phyloP scores from a whole-genome alignment of 2,329 filamentous ascomycete genomes.

The Aspergillus novofumigatus region DNA sequence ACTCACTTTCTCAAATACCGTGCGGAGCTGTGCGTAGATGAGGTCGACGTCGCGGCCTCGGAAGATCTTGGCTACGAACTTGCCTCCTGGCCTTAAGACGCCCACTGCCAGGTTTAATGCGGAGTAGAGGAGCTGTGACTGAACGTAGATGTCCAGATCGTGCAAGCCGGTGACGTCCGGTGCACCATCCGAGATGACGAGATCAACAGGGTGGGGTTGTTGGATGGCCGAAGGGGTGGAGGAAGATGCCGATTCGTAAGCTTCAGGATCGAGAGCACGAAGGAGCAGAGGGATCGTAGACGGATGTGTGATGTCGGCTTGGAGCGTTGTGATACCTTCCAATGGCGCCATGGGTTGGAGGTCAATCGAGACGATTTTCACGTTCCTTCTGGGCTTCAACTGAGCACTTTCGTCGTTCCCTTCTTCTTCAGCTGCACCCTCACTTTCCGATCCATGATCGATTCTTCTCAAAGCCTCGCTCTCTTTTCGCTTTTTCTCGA shows the following conservation, averaged over 20 bases:
- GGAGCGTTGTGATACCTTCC: slow-evolving; percentile 84
- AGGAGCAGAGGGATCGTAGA: slow-evolving; percentile 88
- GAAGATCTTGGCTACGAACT: slow-evolving; percentile 98
- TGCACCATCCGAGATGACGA: slow-evolving; percentile 91
- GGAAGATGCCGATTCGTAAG: slow-evolving; percentile 44
- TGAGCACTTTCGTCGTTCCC: slow-evolving; percentile 25
- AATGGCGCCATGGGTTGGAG: slow-evolving; percentile 93
- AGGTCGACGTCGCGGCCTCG: slow-evolving; percentile 91
- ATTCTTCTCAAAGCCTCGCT: slow-evolving; percentile 22
- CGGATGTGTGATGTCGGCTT: slow-evolving; percentile 95
- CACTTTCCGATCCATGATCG: slow-evolving; percentile 10
- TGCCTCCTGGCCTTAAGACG: slow-evolving; percentile 86
- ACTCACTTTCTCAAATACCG: slow-evolving; percentile 81
- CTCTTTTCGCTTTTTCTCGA: slow-evolving; percentile 71
- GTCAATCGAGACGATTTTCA: slow-evolving; percentile 94
- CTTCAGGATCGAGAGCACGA: slow-evolving; percentile 72
- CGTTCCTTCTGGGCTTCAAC: slow-evolving; percentile 58
- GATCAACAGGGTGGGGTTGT: slow-evolving; percentile 75
- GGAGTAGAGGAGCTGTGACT: slow-evolving; percentile 90
- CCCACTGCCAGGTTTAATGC: slow-evolving; percentile 91
- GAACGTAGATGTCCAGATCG: slow-evolving; percentile 96
- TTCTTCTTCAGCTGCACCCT: slow-evolving; percentile 27
- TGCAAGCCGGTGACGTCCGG: slow-evolving; percentile 96
- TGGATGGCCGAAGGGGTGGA: slow-evolving; percentile 41
- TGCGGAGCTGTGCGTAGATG: slow-evolving; percentile 86